These are phyloP conservation scores for Tulasnella sp. DNA, from an alignment of 768 basidiomycete species.

Conservation along the genomic window DNA sequence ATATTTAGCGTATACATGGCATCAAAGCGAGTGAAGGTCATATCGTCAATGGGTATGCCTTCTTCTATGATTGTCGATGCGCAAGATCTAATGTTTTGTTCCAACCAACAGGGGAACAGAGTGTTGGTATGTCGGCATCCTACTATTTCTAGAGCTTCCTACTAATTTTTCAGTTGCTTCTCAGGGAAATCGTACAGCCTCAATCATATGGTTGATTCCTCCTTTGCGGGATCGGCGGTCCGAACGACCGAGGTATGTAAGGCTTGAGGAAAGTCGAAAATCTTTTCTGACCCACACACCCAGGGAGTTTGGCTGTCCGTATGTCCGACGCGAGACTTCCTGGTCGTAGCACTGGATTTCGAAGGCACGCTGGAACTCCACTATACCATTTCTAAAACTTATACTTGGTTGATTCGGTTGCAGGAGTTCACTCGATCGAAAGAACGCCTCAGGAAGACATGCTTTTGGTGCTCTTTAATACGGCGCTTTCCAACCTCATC, in stretches of 20 bases:
- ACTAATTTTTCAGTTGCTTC: slow-evolving; percentile 43
- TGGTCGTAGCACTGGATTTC: slow-evolving; percentile 66
- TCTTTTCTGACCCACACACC: slow-evolving; percentile 10
- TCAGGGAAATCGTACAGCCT: slow-evolving; percentile 60
- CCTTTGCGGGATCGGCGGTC: slow-evolving; percentile 58
- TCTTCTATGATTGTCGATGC: background rate
- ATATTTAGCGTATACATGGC: slow-evolving; percentile 66
- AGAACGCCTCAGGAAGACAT: slow-evolving; percentile 66
- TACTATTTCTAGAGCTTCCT: background rate
- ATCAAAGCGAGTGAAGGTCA: slow-evolving; percentile 64
- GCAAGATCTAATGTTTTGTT: background rate
- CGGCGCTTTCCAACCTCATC: slow-evolving; percentile 63
- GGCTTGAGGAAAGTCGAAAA: slow-evolving; percentile 40
- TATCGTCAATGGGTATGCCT: slow-evolving; percentile 61
- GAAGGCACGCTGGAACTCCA: too few relatives aligned
- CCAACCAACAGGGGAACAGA: slow-evolving; percentile 39
- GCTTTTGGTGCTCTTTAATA: slow-evolving; percentile 65
- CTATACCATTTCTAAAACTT: background rate
- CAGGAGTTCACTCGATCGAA: slow-evolving; percentile 65
- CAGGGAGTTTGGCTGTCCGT: slow-evolving; percentile 70
- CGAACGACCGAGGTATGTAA: slow-evolving; percentile 29
- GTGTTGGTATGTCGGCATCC: slow-evolving; percentile 49
- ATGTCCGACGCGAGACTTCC: slow-evolving; percentile 57
- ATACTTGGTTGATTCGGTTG: too few relatives aligned
- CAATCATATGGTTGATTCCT: slow-evolving; percentile 65